Evolutionary conservation across 1,284 basidiomycete genomes (phyloP), one percentile per base, ranked within the genome.

Genomic region (Ceratobasidium sp.): DNA sequence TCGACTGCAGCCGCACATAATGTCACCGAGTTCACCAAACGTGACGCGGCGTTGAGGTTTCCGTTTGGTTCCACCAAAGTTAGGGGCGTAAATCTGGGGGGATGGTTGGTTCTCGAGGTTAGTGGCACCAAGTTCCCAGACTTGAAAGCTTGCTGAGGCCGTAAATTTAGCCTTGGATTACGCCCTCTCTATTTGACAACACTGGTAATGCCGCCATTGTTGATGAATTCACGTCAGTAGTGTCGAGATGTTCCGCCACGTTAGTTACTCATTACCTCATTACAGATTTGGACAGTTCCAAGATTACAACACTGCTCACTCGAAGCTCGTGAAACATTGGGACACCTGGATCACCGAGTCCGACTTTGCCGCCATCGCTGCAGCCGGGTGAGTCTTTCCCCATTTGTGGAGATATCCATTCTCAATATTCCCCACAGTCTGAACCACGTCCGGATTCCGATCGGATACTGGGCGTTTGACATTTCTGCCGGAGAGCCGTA

Each of bases 391-490:
- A 38, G 56, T n/a, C 15, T 15, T 34, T n/a, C 15, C 27, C 5
- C 29, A 13, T 7, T 20, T 25, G n/a, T 10, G 35, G 58, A 56
- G 25, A 56, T 38, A 10, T 45, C 27, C 42, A 47, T 15, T 47
- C 6, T 58, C 27, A 64, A n/a, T 34, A 40, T 15, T 17, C 45
- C 1, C 45, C 45, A 38, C 67, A 70, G 40, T 6, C 47, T 74
- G 29, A 73, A 72, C 43, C 67, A 70, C 53, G 69, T 71, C 34
- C 58, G 69, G 42, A 80, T 97, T 43, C 94, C 94, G 1, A 91
- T 97, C 72, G 92, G 92, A 25, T 94, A 90, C 78, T 97, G 95
- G 95, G 94, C 94, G 0, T 94, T 92, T 73, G 91, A 95, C 64
- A 86, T 92, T 25, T 84, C 85, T 17, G 80, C 80, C 3, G 93